Percentiles rank a stretch among this genome's conserved stretches.
Evolutionary conservation across 371 early-diverging fungal genomes (phyloP).

Genomic region (Rhizomucor miehei): DNA sequence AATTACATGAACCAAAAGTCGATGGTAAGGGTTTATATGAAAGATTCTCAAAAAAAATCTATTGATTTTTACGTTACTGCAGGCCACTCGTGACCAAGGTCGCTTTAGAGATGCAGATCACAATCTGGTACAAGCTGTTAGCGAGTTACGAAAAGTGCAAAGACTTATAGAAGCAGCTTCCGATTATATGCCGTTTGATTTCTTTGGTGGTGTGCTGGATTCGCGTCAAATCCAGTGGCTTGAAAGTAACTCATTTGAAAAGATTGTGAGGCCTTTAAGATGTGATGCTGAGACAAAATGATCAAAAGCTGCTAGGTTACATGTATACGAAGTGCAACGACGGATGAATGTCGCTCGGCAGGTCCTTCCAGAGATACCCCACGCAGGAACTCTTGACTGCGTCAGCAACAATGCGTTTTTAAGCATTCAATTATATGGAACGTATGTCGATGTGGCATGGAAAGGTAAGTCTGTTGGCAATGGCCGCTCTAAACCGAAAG

Average conservation of each 20-base stretch:
- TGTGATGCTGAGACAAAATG: too few relatives aligned
- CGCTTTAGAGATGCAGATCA: conserved; percentile 31
- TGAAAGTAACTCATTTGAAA: conserved; percentile 24
- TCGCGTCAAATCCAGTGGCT: conserved; percentile 29
- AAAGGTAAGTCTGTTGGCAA: conserved; percentile 20
- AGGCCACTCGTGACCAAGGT: conserved; percentile 31
- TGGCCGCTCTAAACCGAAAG: background rate
- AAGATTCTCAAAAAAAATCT: background rate
- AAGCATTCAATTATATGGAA: conserved; percentile 20
- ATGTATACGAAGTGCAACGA: conserved; percentile 31
- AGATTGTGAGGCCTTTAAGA: too few relatives aligned
- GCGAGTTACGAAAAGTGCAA: conserved; percentile 19
- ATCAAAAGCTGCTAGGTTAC: conserved; percentile 5
- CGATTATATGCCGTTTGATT: conserved; percentile 36
- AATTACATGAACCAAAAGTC: conserved; percentile 26
- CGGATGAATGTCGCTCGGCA: conserved; percentile 32
- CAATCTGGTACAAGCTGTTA: conserved; percentile 18
- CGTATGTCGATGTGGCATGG: conserved; percentile 36
- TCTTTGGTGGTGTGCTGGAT: conserved; percentile 40
- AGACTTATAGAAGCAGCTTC: conserved; percentile 23
- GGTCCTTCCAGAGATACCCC: conserved; percentile 39
- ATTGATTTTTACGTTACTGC: too few relatives aligned
- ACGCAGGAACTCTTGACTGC: conserved; percentile 34
- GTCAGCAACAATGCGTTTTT: conserved; percentile 35
- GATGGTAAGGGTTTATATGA: background rate